Evolutionary conservation across 768 basidiomycete species (phyloP).

Genomic region (Pisolithus orientalis): DNA sequence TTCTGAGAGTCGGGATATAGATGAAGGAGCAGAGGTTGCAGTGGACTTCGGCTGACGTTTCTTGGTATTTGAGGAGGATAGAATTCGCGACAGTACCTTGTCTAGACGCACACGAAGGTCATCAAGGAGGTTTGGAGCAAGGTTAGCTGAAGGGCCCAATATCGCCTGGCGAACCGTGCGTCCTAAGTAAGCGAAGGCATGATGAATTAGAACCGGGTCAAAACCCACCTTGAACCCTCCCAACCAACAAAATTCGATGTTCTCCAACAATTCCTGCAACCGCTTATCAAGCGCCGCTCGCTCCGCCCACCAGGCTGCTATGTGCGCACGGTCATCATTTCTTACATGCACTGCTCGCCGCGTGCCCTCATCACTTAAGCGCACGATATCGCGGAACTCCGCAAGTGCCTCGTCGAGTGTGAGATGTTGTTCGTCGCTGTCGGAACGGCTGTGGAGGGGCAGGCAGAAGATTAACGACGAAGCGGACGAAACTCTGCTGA

Average conservation of each 20-base stretch:
- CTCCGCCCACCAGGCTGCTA: slow-evolving; percentile 82
- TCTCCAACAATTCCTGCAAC: slow-evolving; percentile 66
- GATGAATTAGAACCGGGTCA: background rate
- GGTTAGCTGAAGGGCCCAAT: slow-evolving; percentile 41
- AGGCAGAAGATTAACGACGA: slow-evolving; percentile 72
- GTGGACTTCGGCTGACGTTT: slow-evolving; percentile 34
- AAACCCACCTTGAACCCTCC: background rate
- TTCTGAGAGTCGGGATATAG: slow-evolving; percentile 59
- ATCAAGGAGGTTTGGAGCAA: slow-evolving; percentile 40
- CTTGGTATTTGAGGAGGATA: slow-evolving; percentile 53
- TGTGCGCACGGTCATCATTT: slow-evolving; percentile 55
- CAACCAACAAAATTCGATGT: slow-evolving; percentile 90
- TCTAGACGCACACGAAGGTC: slow-evolving; percentile 67
- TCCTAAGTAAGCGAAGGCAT: background rate
- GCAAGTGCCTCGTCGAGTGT: slow-evolving; percentile 65
- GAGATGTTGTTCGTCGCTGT: slow-evolving; percentile 66
- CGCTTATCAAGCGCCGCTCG: slow-evolving; percentile 71
- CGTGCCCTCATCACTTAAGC: slow-evolving; percentile 70
- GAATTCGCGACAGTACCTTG: slow-evolving; percentile 63
- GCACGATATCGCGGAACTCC: slow-evolving; percentile 77
- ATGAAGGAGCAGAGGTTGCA: slow-evolving; percentile 1
- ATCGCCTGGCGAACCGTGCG: slow-evolving; percentile 44
- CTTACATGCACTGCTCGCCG: slow-evolving; percentile 68
- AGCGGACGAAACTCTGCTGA: slow-evolving; percentile 63
- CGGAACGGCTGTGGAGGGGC: slow-evolving; percentile 75